These are phyloP conservation scores for Penicillium thymicola DNA, from an alignment of 2,329 filamentous ascomycete genomes.

Conservation along the genomic window DNA sequence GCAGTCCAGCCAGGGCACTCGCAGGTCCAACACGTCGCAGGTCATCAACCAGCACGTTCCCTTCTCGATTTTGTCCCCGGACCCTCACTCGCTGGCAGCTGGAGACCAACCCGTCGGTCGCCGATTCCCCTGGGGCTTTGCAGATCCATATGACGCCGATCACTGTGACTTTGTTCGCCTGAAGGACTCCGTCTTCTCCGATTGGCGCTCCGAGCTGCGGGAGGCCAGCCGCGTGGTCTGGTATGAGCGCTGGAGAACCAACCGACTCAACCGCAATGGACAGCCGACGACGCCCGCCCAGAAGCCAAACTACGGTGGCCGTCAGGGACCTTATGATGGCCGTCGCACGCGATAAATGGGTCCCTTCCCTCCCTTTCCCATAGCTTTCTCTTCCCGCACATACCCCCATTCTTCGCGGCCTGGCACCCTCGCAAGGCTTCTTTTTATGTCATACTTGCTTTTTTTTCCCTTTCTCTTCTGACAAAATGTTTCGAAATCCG, in stretches of 20 bases:
- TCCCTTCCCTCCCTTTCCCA: constrained; percentile 2
- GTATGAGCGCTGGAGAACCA: constrained; percentile 92
- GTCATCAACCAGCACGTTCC: constrained; percentile 67
- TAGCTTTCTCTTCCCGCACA: constrained; percentile 26
- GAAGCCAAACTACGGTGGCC: constrained; percentile 28
- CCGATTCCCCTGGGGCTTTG: constrained; percentile 94
- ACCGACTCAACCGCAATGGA: constrained; percentile 39
- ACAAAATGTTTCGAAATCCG: constrained; percentile 3
- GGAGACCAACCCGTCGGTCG: constrained; percentile 62
- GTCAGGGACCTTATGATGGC: constrained; percentile 29
- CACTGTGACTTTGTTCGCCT: constrained; percentile 93
- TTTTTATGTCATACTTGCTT: constrained; percentile 6
- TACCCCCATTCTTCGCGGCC: constrained; percentile 22
- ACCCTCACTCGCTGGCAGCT: constrained; percentile 68
- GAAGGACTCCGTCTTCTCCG: constrained; percentile 86
- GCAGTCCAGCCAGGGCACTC: constrained; percentile 44
- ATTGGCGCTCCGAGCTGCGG: constrained; percentile 88
- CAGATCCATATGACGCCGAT: constrained; percentile 82
- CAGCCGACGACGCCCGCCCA: constrained; percentile 14
- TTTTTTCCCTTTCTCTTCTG: constrained; percentile 2
- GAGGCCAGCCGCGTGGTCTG: constrained; percentile 87
- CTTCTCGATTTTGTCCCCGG: constrained; percentile 89
- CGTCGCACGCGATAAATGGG: constrained; percentile 25
- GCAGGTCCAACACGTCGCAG: constrained; percentile 41
- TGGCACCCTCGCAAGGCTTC: constrained; percentile 13